phyloP scores from a whole-genome alignment of 2,329 filamentous ascomycete species.

The Penicillium aurantiogriseum region DNA sequence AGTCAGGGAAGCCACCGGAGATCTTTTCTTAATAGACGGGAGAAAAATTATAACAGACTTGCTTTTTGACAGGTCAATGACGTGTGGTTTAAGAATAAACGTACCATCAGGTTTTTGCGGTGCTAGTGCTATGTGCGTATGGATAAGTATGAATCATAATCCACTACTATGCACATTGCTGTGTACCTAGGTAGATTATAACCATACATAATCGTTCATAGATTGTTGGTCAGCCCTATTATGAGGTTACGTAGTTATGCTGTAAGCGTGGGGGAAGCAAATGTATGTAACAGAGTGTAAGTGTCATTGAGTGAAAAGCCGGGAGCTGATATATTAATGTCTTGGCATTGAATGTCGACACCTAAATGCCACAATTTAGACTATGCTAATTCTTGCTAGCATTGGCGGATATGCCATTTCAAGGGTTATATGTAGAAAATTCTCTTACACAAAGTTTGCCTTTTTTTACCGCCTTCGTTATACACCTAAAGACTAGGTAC shows the following conservation, averaged over 20 bases:
- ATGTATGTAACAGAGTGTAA: not conserved
- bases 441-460: too few species aligned
- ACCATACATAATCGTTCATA: not conserved
- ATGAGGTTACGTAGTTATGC: not conserved
- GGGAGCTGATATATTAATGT: too few species aligned
- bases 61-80: conserved; percentile 6
- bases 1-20: not conserved
- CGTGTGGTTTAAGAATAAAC: not conserved
- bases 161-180: not conserved
- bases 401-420: too few species aligned
- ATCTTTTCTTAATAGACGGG: not conserved
- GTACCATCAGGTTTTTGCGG: not conserved
- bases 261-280: not conserved
- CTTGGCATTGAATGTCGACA: too few species aligned
- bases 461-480: too few species aligned
- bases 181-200: not conserved
- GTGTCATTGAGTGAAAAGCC: not conserved
- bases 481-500: too few species aligned
- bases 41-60: not conserved
- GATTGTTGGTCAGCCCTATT: not conserved
- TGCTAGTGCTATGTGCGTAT: not conserved
- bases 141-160: not conserved
- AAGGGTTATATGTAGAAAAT: too few species aligned
- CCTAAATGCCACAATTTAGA: too few species aligned
- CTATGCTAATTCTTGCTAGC: too few species aligned